These are phyloP conservation scores for Vigna reflexopilosa DNA, from an alignment of 306 rosid species.

Conservation along the genomic window DNA sequence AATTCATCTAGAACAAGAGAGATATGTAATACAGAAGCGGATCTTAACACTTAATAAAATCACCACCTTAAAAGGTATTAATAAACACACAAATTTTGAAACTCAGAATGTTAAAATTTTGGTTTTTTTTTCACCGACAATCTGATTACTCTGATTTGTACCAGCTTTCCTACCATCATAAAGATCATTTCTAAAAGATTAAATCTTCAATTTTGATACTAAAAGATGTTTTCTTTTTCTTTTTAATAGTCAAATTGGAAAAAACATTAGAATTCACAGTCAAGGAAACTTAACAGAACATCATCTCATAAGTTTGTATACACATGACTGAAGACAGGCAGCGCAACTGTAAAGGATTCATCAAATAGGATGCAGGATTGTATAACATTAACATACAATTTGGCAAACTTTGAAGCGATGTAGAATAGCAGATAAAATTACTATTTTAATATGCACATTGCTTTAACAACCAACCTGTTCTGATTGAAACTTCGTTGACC, in stretches of 20 bases:
- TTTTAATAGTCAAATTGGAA: neutral
- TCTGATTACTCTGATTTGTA: neutral
- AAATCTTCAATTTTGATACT: neutral
- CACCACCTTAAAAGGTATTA: neutral
- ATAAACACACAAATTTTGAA: constrained; percentile 15
- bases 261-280: constrained; percentile 1
- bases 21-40: constrained; percentile 20
- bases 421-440: neutral
- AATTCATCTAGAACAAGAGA: constrained; percentile 21
- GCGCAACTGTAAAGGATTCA: neutral
- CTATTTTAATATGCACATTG: constrained; percentile 9
- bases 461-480: constrained; percentile 2
- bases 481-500: constrained; percentile 27
- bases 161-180: neutral
- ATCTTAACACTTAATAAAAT: constrained; percentile 30
- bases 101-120: neutral
- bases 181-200: neutral
- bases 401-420: neutral
- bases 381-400: neutral
- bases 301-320: neutral
- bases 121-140: neutral
- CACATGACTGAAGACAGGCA: constrained; percentile 20
- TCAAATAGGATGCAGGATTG: constrained; percentile 20
- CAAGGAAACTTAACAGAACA: neutral
- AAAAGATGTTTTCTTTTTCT: neutral